Conservation (phyloP, 108 stramenopile species). For the Pseudonitzschia multiseries region DNA sequence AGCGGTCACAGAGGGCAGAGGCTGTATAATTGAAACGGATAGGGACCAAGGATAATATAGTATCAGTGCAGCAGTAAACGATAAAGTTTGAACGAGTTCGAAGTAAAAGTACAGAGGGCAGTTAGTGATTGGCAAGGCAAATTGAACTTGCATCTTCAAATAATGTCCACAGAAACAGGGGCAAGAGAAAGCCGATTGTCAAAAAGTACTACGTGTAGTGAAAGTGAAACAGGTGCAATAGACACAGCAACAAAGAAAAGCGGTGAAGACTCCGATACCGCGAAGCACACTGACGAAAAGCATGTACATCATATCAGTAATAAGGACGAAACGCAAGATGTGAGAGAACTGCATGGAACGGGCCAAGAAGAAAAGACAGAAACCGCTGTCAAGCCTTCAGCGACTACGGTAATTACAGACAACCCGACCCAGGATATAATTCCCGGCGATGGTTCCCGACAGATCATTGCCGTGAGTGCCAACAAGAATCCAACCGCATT, state of each 20-base stretch:
- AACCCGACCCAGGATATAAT: background rate
- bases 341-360: background rate
- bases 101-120: too few species aligned
- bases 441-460: constrained; percentile 31
- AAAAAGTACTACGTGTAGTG: constrained; percentile 7
- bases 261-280: background rate
- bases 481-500: constrained; percentile 81
- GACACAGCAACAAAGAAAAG: background rate
- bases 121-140: constrained; percentile 4
- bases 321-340: constrained; percentile 1
- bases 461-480: constrained; percentile 86
- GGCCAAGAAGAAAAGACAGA: background rate
- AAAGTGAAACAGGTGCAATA: constrained; percentile 17
- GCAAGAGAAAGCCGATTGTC: constrained; percentile 24
- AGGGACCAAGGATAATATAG: background rate
- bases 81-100: too few species aligned
- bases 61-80: too few species aligned
- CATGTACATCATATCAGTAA: background rate
- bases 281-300: background rate
- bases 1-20: background rate
- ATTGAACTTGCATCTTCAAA: constrained; percentile 16
- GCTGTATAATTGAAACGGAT: background rate
- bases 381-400: background rate
- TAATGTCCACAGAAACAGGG: constrained; percentile 32
- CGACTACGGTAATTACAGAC: background rate